Base-by-base conservation (phyloP, 2,329 filamentous ascomycete genomes). In the Xylogone sp. region DNA sequence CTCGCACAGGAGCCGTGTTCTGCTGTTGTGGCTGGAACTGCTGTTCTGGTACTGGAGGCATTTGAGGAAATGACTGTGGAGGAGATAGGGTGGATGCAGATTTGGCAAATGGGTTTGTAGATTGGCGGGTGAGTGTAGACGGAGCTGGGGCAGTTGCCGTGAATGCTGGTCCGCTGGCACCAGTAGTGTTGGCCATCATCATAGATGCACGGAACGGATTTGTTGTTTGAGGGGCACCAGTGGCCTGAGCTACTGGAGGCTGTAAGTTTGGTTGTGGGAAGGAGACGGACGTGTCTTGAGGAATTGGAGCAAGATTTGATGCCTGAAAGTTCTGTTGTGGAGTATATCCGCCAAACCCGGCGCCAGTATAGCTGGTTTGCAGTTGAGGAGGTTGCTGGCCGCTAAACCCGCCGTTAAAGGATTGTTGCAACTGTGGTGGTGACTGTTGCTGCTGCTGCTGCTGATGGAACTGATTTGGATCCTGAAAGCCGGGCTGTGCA, bases 181-280 rank as follows among this genome's bases (percentile, higher is more conserved):
- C 79, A 7, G 82, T 82, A 19, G 72, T 70, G 45, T 61, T 55
- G 63, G 79, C 75, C 74, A 79, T 77, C 72, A 96, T 75, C 84
- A 93, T 93, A 1, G 93, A 97, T 65, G 91, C 87, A 42, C 94
- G 82, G 81, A 99, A 99, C 0, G 94, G 94, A 66, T 99, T 99
- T 7, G 91, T 96, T 20, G 76, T 84, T 61, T 84, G 81, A 65
- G 77, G 78, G 53, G 77, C 76, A 21, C 69, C 74, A 39, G 34
- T 39, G 4, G 10, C 12, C n/a, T 39, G 34, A 18, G 12, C 13
- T 4, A 39, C n/a, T 4, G 10, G 34, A 62, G 69, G 74, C 70
- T 56, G 76, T 63, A 47, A 64, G 49, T 60, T 64, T 44, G 51
- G 53, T 18, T 58, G 59, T 63, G 79, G 72, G 68, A 82, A 83